A percentile compares a stretch with the other conserved stretches of the same genome.
Conservation (phyloP, 1,284 basidiomycete genomes). For the Xanthoconium separans region DNA sequence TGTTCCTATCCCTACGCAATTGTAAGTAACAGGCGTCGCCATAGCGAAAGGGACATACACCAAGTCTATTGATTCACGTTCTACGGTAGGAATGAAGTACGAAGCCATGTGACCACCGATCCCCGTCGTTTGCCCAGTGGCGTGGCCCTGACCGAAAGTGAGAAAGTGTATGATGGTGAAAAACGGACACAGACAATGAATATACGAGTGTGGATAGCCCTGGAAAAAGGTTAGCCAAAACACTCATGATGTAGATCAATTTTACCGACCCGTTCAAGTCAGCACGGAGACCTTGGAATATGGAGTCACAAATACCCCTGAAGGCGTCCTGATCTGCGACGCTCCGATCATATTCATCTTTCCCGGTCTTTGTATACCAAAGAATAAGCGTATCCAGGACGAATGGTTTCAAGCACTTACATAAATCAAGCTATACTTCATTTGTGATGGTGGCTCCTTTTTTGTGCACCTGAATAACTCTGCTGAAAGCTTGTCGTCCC, state of each 20-base stretch:
- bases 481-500: neutral
- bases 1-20: conserved; percentile 60
- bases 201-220: conserved; percentile 49
- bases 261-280: conserved; percentile 70
- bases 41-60: conserved; percentile 47
- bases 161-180: neutral
- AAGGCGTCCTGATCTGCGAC: conserved; percentile 52
- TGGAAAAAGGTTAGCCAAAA: neutral
- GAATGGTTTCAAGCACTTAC: neutral
- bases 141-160: conserved; percentile 54
- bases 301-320: conserved; percentile 58
- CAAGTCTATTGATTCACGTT: conserved; percentile 90
- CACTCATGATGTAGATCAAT: conserved; percentile 1
- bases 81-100: conserved; percentile 94
- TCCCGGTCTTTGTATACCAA: conserved; percentile 58
- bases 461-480: neutral
- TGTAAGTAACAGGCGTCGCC: neutral
- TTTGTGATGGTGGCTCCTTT: neutral
- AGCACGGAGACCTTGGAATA: conserved; percentile 80
- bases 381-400: neutral
- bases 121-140: conserved; percentile 89
- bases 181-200: conserved; percentile 61
- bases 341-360: conserved; percentile 80
- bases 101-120: conserved; percentile 89
- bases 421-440: conserved; percentile 3